Evolutionary conservation across 2,329 filamentous ascomycete species (phyloP).

Genomic region (Alternaria sp.): DNA sequence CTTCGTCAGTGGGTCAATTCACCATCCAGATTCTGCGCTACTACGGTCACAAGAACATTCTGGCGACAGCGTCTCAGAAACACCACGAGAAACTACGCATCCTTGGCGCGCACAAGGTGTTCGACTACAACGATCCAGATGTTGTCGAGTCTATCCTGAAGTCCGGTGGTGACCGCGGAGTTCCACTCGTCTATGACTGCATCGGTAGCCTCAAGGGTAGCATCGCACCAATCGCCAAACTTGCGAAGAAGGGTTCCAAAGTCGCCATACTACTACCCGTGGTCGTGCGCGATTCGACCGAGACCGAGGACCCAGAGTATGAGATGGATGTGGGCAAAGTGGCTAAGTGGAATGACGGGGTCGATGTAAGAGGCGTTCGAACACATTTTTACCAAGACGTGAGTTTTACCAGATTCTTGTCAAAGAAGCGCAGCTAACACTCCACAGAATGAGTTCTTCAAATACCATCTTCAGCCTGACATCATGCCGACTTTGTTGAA

Average conservation of each 20-base stretch:
- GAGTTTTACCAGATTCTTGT: constrained; percentile 19
- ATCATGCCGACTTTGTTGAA: constrained; percentile 60
- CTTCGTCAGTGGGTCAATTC: constrained; percentile 52
- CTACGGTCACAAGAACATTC: constrained; percentile 50
- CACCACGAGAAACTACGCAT: constrained; percentile 48
- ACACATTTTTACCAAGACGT: constrained; percentile 62
- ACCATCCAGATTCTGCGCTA: constrained; percentile 52
- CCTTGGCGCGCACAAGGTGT: constrained; percentile 48
- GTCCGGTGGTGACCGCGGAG: constrained; percentile 19
- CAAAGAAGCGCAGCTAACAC: neutral
- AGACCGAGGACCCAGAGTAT: constrained; percentile 58
- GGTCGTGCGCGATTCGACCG: constrained; percentile 60
- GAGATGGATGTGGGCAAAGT: constrained; percentile 58
- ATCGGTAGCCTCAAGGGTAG: constrained; percentile 42
- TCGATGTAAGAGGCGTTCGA: constrained; percentile 60
- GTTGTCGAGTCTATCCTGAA: constrained; percentile 41
- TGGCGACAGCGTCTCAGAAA: constrained; percentile 47
- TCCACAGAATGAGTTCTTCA: constrained; percentile 61
- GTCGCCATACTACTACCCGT: constrained; percentile 68
- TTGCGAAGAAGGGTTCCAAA: constrained; percentile 56
- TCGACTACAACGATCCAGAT: constrained; percentile 49
- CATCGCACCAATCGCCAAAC: constrained; percentile 50
- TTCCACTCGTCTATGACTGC: constrained; percentile 40
- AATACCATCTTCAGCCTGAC: constrained; percentile 60
- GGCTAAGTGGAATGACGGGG: constrained; percentile 60